Evolutionary conservation across 2,329 filamentous ascomycete genomes (phyloP).

Genomic region (Aspergillus melleus): DNA sequence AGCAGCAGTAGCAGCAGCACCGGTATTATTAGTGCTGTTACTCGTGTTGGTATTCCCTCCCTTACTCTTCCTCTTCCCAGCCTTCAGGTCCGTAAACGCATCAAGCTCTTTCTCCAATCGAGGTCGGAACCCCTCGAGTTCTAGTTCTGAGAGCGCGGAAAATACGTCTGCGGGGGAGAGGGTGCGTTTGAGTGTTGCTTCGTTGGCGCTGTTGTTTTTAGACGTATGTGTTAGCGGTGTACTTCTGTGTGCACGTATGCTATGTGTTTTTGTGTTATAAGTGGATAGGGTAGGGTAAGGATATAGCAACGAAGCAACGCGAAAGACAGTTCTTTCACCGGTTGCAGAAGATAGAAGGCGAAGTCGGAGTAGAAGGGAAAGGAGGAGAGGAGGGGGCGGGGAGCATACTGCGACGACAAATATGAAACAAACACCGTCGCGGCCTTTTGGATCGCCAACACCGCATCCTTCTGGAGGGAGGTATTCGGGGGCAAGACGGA

Average conservation of each 20-base stretch:
- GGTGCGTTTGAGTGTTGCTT: constrained; percentile 63
- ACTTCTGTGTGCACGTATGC: too few species aligned
- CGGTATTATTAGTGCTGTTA: too few species aligned
- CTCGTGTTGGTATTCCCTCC: too few species aligned
- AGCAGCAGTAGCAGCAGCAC: not conserved
- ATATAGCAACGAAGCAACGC: too few species aligned
- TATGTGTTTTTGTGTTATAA: too few species aligned
- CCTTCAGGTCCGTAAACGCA: constrained; percentile 45
- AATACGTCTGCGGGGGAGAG: constrained; percentile 62
- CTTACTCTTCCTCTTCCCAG: constrained; percentile 34
- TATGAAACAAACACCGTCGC: constrained; percentile 69
- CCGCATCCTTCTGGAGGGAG: constrained; percentile 64
- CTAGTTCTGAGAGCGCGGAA: constrained; percentile 59
- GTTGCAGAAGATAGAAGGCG: too few species aligned
- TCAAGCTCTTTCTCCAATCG: constrained; percentile 61
- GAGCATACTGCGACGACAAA: constrained; percentile 57
- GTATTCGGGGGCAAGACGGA: constrained; percentile 65
- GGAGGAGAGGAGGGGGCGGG: not conserved
- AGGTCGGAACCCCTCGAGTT: constrained; percentile 60
- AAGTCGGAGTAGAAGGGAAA: not conserved
- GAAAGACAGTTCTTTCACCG: too few species aligned
- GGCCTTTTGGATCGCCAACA: constrained; percentile 64
- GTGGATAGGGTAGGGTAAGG: too few species aligned
- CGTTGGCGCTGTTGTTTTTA: constrained; percentile 45
- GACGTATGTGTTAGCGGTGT: too few species aligned